A percentile compares a stretch with the other conserved stretches of the same genome.
Conservation (phyloP, 768 basidiomycete species). For the Boletus huronensis region DNA sequence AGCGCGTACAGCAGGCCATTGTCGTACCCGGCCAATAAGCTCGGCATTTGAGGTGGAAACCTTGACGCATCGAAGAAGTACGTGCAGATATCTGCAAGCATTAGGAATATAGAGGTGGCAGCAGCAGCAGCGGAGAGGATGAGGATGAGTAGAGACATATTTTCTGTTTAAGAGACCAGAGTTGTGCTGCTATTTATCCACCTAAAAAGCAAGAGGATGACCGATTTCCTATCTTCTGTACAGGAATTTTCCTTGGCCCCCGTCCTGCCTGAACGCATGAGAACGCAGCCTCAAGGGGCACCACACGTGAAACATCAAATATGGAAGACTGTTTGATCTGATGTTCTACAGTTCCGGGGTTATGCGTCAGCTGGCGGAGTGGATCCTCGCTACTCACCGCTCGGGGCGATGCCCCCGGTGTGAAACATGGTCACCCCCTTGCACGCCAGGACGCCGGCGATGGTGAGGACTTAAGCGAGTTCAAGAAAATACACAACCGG, state of each 20-base stretch:
- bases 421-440: not conserved
- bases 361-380: not conserved
- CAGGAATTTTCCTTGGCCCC: not conserved
- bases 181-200: slow-evolving; percentile 2
- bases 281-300: not conserved
- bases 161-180: not conserved
- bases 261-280: not conserved
- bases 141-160: not conserved
- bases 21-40: not conserved
- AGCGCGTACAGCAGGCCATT: not conserved
- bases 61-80: not conserved
- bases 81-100: not conserved
- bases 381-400: not conserved
- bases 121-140: too few species aligned
- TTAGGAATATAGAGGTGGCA: not conserved
- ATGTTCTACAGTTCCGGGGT: not conserved
- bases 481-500: too few species aligned
- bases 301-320: not conserved
- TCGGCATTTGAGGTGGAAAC: not conserved
- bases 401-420: not conserved
- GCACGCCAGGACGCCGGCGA: not conserved
- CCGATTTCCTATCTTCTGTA: too few species aligned
- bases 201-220: too few species aligned
- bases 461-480: not conserved
- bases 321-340: not conserved